Percentiles rank a stretch among this genome's conserved stretches.
phyloP scores from a whole-genome alignment of 352 stramenopile species.

The Detonula confervacea region DNA sequence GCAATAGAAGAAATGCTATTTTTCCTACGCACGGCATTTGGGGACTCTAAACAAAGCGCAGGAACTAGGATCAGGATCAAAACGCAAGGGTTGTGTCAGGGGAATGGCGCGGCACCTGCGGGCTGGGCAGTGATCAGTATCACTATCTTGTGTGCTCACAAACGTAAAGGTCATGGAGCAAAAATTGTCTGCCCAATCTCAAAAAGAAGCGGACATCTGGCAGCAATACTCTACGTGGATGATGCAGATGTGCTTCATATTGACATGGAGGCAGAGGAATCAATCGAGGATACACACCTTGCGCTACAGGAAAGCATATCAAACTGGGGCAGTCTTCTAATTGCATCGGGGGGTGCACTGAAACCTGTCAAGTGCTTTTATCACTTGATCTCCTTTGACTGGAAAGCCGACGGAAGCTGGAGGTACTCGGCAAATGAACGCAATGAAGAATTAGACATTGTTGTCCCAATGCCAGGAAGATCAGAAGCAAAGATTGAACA shows the following conservation, averaged over 20 bases:
- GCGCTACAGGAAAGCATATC: neutral
- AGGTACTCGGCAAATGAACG: neutral
- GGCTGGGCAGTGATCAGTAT: slow-evolving; percentile 50
- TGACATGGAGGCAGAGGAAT: neutral
- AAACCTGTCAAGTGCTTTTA: slow-evolving; percentile 16
- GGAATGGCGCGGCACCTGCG: slow-evolving; percentile 43
- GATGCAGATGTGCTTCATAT: slow-evolving; percentile 1
- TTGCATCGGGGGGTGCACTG: neutral
- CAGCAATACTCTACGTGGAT: slow-evolving; percentile 4
- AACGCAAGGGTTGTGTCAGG: slow-evolving; percentile 36
- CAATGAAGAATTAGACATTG: neutral
- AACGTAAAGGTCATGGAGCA: slow-evolving; percentile 16
- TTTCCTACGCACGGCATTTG: slow-evolving; percentile 29
- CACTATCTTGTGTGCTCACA: slow-evolving; percentile 38
- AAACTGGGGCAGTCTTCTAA: slow-evolving; percentile 1
- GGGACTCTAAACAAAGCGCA: slow-evolving; percentile 25
- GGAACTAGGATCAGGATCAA: slow-evolving; percentile 17
- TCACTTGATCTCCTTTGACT: slow-evolving; percentile 12
- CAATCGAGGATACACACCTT: neutral
- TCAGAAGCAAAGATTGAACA: too few relatives aligned
- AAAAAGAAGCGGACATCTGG: neutral
- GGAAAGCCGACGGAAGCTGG: neutral
- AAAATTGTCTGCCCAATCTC: slow-evolving; percentile 29
- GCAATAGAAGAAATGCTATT: slow-evolving; percentile 18
- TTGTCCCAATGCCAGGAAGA: slow-evolving; percentile 15